Evolutionary conservation across 2,329 filamentous ascomycete species (phyloP).

Genomic region (Trichoderma lentiforme): DNA sequence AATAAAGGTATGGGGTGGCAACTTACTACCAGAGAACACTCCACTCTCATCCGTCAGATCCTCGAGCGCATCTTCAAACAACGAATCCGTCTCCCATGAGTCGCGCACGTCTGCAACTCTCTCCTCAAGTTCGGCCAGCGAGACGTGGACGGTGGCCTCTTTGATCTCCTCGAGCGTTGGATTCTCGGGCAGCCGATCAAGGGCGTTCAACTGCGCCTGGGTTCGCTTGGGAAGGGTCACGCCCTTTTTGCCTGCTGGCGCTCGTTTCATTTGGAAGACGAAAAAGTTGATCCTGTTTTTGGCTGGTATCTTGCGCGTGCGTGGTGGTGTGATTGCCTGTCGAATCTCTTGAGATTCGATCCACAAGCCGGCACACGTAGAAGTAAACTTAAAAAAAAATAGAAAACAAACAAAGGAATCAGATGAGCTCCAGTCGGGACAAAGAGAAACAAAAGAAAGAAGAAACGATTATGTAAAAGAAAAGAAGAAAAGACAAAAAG

Average conservation of each 20-base stretch:
- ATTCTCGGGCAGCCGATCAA: constrained; percentile 34
- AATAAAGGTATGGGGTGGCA: background rate
- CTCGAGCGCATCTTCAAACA: constrained; percentile 61
- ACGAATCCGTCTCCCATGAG: constrained; percentile 61
- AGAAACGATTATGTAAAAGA: background rate
- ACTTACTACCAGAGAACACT: constrained; percentile 44
- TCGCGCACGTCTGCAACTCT: constrained; percentile 50
- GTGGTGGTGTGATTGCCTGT: background rate
- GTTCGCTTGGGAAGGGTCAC: constrained; percentile 32
- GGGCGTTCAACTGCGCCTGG: constrained; percentile 35
- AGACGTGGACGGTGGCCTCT: constrained; percentile 35
- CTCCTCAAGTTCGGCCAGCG: constrained; percentile 47
- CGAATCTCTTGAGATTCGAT: background rate
- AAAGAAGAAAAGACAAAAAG: background rate
- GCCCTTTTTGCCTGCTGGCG: constrained; percentile 26
- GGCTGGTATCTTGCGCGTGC: background rate
- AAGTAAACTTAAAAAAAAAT: no score
- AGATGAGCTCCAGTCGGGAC: background rate
- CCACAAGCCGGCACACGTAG: background rate
- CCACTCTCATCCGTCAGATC: constrained; percentile 54
- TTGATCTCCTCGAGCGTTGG: constrained; percentile 37
- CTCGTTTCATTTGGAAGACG: constrained; percentile 18
- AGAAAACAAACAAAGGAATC: background rate
- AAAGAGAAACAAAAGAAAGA: background rate
- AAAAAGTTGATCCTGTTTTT: background rate